Evolutionary conservation across 2,329 filamentous ascomycete species (phyloP), one percentile per base, ranked within the genome.

Genomic region (Leptographium galeiforme): DNA sequence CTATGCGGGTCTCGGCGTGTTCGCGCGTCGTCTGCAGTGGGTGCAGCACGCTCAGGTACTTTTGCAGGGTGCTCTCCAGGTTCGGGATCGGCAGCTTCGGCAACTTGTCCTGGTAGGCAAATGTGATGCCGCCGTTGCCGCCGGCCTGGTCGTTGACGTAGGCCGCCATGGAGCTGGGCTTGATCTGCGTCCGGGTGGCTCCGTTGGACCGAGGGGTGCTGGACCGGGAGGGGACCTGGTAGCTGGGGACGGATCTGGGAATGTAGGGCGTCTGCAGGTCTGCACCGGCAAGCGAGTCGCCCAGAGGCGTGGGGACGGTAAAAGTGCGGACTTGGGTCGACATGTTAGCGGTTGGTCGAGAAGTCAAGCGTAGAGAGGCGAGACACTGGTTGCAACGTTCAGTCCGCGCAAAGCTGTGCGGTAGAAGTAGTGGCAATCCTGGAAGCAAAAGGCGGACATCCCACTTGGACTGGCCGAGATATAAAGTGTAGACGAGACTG

Each of bases 61-160:
- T 89, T 59, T 82, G 76, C 66, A 85, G 86, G 0, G 87, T 89
- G 56, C 72, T 72, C 49, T 90, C 85, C 5, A 98, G 76, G 13
- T 95, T 88, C 0, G 91, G 93, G 52, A 98, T 95, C 8, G 93
- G 93, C 41, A 98, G 75, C 67, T 93, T 95, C 1, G 90, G 89
- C 8, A 98, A 77, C 60, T 82, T 85, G 59, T 95, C 89, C 67
- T 98, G 91, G 55, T 83, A 77, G 36, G 89, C 85, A 69, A 93
- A 98, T 0, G 93, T 97, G 65, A 95, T 82, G 52, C 89, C 84
- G 7, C 80, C 85, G 60, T 78, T 77, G 13, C 25, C 40, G 60
- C 79, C 77, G 54, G 73, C 67, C 62, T 78, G 67, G 53, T 81
- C 74, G 52, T 73, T 63, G 53, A 71, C 73, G 10, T 71, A 32